Evolutionary conservation across 2,329 filamentous ascomycete genomes (phyloP).

Genomic region (Fusarium ramigenum): DNA sequence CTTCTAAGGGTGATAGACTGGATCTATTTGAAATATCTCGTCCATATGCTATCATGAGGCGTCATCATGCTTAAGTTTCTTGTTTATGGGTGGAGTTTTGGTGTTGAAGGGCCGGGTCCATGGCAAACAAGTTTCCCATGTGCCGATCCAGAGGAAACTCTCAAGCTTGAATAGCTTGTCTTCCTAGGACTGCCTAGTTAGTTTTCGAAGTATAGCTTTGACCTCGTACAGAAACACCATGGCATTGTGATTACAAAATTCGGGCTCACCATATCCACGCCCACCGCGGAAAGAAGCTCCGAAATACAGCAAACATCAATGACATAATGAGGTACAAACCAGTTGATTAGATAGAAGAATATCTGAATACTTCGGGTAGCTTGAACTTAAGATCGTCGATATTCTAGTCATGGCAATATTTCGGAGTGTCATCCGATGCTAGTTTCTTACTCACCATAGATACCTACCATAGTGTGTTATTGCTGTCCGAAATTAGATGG

Average conservation of each 20-base stretch:
- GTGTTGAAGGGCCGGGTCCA: background rate
- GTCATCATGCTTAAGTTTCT: background rate
- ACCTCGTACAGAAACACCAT: background rate
- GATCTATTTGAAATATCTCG: fast-evolving
- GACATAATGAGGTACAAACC: background rate
- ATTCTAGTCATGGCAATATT: background rate
- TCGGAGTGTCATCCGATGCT: background rate
- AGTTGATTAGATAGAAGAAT: fast-evolving
- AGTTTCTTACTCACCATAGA: background rate
- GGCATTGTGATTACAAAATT: background rate
- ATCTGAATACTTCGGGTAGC: too few species aligned
- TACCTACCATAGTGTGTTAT: background rate
- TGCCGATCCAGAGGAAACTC: background rate
- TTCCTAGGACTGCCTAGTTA: background rate
- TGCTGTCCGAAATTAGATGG: too few species aligned
- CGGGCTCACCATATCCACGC: background rate
- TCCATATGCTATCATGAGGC: background rate
- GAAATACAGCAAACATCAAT: background rate
- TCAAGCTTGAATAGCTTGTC: too few species aligned
- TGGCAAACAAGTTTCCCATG: background rate
- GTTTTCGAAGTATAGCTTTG: background rate
- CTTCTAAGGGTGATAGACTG: fast-evolving
- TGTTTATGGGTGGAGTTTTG: background rate
- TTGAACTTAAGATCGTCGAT: fast-evolving
- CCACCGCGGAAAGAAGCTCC: background rate